phyloP scores from a whole-genome alignment of 345 rosid species.

The Citrus medica region DNA sequence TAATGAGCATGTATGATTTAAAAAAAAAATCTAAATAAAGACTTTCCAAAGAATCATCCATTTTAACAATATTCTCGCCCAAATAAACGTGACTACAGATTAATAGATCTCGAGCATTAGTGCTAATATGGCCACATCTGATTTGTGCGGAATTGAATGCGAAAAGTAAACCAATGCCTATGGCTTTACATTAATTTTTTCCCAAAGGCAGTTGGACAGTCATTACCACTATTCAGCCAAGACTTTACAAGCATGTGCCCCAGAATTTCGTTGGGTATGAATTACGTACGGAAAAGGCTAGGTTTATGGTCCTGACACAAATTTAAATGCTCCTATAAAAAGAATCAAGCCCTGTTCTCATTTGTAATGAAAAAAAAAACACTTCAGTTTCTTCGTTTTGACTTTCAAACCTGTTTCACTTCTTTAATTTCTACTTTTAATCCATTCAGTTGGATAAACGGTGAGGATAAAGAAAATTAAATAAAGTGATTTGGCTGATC shows the following conservation, averaged over 20 bases:
- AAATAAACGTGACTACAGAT: too few species aligned
- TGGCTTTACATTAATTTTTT: too few species aligned
- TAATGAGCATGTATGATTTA: too few species aligned
- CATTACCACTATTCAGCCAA: background rate
- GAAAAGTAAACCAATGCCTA: too few species aligned
- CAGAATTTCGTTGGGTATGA: background rate
- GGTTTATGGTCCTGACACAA: background rate
- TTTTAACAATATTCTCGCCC: too few species aligned
- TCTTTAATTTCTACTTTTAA: background rate
- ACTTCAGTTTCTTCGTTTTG: background rate
- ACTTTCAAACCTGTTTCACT: background rate
- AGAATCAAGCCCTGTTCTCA: background rate
- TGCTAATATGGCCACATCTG: too few species aligned
- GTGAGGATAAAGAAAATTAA: background rate
- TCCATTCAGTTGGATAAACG: background rate
- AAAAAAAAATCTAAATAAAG: too few species aligned
- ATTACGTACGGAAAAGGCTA: background rate
- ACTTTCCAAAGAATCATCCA: too few species aligned
- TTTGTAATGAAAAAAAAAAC: background rate
- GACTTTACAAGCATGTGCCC: background rate
- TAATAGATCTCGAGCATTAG: too few species aligned
- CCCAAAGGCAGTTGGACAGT: background rate
- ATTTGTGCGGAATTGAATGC: too few species aligned
- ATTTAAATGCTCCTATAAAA: background rate
- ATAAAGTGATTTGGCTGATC: background rate